Conservation (phyloP, 2,329 filamentous ascomycete genomes). For the Trichoderma arundinaceum region DNA sequence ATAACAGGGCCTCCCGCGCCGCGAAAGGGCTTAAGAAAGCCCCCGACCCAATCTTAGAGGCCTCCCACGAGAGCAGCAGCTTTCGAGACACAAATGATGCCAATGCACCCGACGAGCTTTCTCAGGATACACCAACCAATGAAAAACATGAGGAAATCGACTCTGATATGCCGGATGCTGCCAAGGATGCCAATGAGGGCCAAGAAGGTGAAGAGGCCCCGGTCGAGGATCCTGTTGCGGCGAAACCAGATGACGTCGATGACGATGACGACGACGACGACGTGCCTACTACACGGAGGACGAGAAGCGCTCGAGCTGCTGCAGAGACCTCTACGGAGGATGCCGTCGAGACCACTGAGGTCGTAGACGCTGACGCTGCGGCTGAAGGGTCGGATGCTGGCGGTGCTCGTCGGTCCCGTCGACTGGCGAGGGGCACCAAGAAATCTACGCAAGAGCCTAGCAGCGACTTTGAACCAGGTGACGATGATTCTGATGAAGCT, state of each 20-base stretch:
- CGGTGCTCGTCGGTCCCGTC: slow-evolving; percentile 48
- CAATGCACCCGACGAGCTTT: slow-evolving; percentile 48
- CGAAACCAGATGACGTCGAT: slow-evolving; percentile 32
- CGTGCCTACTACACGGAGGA: slow-evolving; percentile 55
- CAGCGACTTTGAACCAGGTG: slow-evolving; percentile 65
- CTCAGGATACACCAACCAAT: slow-evolving; percentile 42
- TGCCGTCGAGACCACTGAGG: slow-evolving; percentile 33
- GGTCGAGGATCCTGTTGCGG: slow-evolving; percentile 38
- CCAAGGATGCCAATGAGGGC: slow-evolving; percentile 17
- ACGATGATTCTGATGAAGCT: slow-evolving; percentile 61
- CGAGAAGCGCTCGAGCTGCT: slow-evolving; percentile 47
- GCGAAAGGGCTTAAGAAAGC: slow-evolving; percentile 58
- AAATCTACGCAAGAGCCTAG: slow-evolving; percentile 59
- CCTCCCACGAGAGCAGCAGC: slow-evolving; percentile 58
- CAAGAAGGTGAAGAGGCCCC: slow-evolving; percentile 34
- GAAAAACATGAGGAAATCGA: slow-evolving; percentile 37
- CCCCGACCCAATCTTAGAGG: slow-evolving; percentile 58
- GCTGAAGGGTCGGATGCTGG: slow-evolving; percentile 41
- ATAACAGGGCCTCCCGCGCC: slow-evolving; percentile 54
- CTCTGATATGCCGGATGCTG: slow-evolving; percentile 40
- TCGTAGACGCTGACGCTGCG: slow-evolving; percentile 38
- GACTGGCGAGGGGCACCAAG: slow-evolving; percentile 54
- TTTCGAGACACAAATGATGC: slow-evolving; percentile 45
- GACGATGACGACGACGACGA: slow-evolving; percentile 58
- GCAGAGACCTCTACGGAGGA: slow-evolving; percentile 44